phyloP scores from a whole-genome alignment of 2,329 filamentous ascomycete genomes.

The Calonectria pauciramosa region DNA sequence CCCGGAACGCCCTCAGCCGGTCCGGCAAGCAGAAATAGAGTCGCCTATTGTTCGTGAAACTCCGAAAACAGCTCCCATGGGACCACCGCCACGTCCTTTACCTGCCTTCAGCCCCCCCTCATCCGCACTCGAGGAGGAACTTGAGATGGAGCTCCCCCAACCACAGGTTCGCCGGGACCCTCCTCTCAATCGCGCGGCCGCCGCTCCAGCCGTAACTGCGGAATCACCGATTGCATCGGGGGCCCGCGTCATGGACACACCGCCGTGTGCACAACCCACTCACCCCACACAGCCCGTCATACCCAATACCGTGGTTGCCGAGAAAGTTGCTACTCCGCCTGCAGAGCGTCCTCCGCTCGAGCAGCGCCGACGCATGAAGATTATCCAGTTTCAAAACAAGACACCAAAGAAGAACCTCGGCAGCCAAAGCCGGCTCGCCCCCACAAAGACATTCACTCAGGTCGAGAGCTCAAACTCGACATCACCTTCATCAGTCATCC shows the following conservation, averaged over 20 bases:
- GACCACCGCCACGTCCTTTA: slow-evolving; percentile 28
- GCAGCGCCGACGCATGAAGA: slow-evolving; percentile 43
- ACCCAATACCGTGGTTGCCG: slow-evolving; percentile 32
- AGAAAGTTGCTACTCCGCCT: slow-evolving; percentile 1
- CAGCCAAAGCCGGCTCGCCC: slow-evolving; percentile 37
- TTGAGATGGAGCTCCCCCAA: slow-evolving; percentile 53
- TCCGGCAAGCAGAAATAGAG: slow-evolving; percentile 17
- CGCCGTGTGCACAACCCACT: slow-evolving; percentile 51
- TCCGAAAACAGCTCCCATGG: slow-evolving; percentile 34
- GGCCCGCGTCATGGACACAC: slow-evolving; percentile 41
- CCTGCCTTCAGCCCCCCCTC: slow-evolving; percentile 25
- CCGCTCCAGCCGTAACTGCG: slow-evolving; percentile 31
- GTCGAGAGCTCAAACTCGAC: slow-evolving; percentile 43
- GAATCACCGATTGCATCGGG: slow-evolving; percentile 32
- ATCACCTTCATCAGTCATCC: slow-evolving; percentile 48
- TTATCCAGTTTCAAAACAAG: slow-evolving; percentile 40
- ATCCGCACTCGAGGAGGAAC: slow-evolving; percentile 50
- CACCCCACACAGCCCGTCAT: slow-evolving; percentile 38
- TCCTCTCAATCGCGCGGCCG: slow-evolving; percentile 45
- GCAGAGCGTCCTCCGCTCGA: not conserved
- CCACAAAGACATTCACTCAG: slow-evolving; percentile 41
- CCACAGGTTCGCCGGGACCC: slow-evolving; percentile 35
- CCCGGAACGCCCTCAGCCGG: slow-evolving; percentile 25
- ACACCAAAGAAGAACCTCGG: slow-evolving; percentile 32
- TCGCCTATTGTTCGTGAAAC: slow-evolving; percentile 45